A percentile compares a stretch with the other conserved stretches of the same genome.
phyloP scores from a whole-genome alignment of 2,329 filamentous ascomycete species.

The Diaporthe velutina region DNA sequence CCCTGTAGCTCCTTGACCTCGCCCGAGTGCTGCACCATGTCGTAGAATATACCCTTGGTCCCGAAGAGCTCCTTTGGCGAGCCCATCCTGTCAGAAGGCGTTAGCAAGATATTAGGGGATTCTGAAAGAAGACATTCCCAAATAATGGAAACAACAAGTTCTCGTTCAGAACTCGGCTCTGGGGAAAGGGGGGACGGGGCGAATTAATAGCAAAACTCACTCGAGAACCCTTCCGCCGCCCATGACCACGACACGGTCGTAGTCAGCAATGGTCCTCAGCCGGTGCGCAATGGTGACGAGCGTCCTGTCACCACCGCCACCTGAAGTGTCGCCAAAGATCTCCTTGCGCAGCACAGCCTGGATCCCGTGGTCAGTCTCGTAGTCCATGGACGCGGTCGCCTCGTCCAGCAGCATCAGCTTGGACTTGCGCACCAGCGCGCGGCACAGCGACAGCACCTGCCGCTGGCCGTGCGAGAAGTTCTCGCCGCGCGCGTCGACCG shows the following conservation, averaged over 20 bases:
- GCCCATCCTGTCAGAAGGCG: constrained; percentile 52
- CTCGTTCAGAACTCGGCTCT: neutral
- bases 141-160: neutral
- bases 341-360: constrained; percentile 66
- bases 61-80: constrained; percentile 61
- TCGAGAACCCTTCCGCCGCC: constrained; percentile 65
- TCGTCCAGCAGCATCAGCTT: constrained; percentile 70
- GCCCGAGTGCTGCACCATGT: constrained; percentile 68
- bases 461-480: constrained; percentile 71
- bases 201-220: constrained; percentile 41
- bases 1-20: constrained; percentile 61
- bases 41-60: constrained; percentile 61
- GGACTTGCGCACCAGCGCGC: constrained; percentile 66
- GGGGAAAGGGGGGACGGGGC: too few relatives aligned
- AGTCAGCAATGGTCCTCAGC: constrained; percentile 70
- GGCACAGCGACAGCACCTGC: constrained; percentile 69
- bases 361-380: constrained; percentile 68
- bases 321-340: constrained; percentile 57
- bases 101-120: constrained; percentile 13
- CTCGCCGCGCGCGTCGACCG: constrained; percentile 65
- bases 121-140: too few relatives aligned
- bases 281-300: constrained; percentile 71
- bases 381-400: constrained; percentile 71
- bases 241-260: constrained; percentile 71
- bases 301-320: constrained; percentile 57